Evolutionary conservation across 2,329 filamentous ascomycete species (phyloP), one percentile per base, ranked within the genome.

Genomic region (Xylariaceae sp.): DNA sequence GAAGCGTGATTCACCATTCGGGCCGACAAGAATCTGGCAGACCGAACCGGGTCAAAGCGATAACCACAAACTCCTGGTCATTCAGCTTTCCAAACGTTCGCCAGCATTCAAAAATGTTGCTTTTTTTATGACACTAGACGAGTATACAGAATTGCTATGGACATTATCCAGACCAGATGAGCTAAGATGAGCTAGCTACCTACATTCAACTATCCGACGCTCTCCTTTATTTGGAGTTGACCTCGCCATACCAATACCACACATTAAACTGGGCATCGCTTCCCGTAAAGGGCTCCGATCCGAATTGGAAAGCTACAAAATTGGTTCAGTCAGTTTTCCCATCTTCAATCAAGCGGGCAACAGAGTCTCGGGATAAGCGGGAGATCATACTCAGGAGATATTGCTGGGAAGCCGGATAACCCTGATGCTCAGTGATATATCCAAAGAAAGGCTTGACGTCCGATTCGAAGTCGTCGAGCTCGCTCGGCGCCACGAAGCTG

Each of bases 281-380:
- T 29, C 58, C 58, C 6, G 58, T 60, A 34, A 60, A 60, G 7
- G 55, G 37, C 29, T 60, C 58, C 9, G 58, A 27, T 5, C 58
- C 58, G 29, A 60, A 60, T 51, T 60, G 58, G 44, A 50, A 39
- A 19, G 55, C 58, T 60, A 26, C 7, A 39, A 8, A 7, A 39
- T 31, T 12, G 42, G 4, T 4, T 4, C n/a, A 44, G 29, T 55
- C 30, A 55, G 56, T 42, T 32, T 26, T 5, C 11, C 41, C 7
- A 19, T 45, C 12, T 29, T 11, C 35, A 39, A 39, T 39, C 35
- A 40, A n/a, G 6, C 5, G 32, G 32, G 32, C 5, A 6, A 31
- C 8, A 27, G 30, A 11, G 32, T 8, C 32, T 34, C 5, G 8
- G 32, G 32, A 34, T 34, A 11, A 3, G 8, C 3, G 35, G 12